Evolutionary conservation across 1,139 yeast species (phyloP).

Genomic region (Kurtzmaniella quercitrusa): DNA sequence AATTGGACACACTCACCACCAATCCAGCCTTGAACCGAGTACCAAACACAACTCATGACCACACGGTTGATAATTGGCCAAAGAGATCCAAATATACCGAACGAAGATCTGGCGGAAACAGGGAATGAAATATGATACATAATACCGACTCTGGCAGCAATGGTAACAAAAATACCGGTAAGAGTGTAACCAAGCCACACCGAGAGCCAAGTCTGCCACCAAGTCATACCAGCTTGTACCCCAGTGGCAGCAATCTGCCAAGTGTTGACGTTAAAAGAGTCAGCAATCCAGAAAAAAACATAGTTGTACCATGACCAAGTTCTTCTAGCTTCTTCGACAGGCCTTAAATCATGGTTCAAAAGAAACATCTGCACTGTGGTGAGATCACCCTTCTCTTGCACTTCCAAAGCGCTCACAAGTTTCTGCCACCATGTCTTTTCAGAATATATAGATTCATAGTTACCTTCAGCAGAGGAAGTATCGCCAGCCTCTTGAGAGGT

Average conservation of each 20-base stretch:
- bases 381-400: constrained; percentile 30
- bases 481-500: constrained; percentile 1
- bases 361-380: constrained; percentile 54
- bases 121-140: constrained; percentile 77
- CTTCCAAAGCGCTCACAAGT: constrained; percentile 13
- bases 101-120: constrained; percentile 65
- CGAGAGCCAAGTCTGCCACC: constrained; percentile 90
- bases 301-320: constrained; percentile 81
- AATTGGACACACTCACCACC: constrained; percentile 81
- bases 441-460: too few species aligned
- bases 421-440: constrained; percentile 15
- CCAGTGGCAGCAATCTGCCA: constrained; percentile 92
- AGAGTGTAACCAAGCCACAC: constrained; percentile 72
- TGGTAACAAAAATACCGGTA: constrained; percentile 58
- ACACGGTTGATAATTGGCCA: constrained; percentile 83
- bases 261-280: constrained; percentile 81
- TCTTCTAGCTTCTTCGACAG: constrained; percentile 66
- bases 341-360: constrained; percentile 69
- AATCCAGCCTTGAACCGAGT: constrained; percentile 75
- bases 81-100: constrained; percentile 73
- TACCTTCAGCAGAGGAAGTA: constrained; percentile 1
- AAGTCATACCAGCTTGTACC: constrained; percentile 64
- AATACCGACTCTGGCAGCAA: constrained; percentile 69
- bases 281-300: constrained; percentile 81
- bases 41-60: constrained; percentile 83